phyloP scores from a whole-genome alignment of 768 basidiomycete species.

The Podaxis rugospora region DNA sequence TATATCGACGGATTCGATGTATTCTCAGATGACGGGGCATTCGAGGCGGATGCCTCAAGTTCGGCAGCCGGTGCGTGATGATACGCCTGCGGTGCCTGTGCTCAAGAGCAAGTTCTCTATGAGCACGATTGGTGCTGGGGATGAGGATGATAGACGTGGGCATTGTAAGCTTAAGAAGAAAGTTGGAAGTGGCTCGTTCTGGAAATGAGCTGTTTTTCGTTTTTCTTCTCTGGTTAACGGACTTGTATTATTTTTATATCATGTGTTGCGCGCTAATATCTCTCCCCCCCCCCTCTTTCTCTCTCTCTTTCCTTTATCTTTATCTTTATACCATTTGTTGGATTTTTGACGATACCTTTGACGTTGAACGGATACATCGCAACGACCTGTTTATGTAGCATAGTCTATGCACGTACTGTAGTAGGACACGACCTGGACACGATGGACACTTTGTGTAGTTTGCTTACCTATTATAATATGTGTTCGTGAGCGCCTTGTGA shows the following conservation, averaged over 20 bases:
- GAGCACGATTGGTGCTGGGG: slow-evolving; percentile 29
- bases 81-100: slow-evolving; percentile 12
- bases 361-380: not conserved
- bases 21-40: slow-evolving; percentile 63
- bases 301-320: not conserved
- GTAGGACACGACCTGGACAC: not conserved
- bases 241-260: slow-evolving; percentile 1
- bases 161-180: slow-evolving; percentile 17
- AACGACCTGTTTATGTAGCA: not conserved
- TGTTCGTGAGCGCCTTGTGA: not conserved
- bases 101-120: slow-evolving; percentile 43
- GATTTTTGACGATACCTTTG: not conserved
- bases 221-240: not conserved
- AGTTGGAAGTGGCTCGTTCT: slow-evolving; percentile 18
- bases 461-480: not conserved
- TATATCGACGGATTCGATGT: slow-evolving; percentile 55
- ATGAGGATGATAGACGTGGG: slow-evolving; percentile 5
- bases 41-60: slow-evolving; percentile 59
- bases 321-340: not conserved
- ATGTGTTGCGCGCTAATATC: not conserved
- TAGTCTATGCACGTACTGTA: not conserved
- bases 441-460: not conserved
- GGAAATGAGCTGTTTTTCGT: slow-evolving; percentile 18
- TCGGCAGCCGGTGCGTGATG: slow-evolving; percentile 48
- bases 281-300: too few relatives aligned